A percentile compares a stretch with the other conserved stretches of the same genome.
These are phyloP conservation scores for Byssochlamys sp. DNA, from an alignment of 2,329 filamentous ascomycete species.

Conservation along the genomic window DNA sequence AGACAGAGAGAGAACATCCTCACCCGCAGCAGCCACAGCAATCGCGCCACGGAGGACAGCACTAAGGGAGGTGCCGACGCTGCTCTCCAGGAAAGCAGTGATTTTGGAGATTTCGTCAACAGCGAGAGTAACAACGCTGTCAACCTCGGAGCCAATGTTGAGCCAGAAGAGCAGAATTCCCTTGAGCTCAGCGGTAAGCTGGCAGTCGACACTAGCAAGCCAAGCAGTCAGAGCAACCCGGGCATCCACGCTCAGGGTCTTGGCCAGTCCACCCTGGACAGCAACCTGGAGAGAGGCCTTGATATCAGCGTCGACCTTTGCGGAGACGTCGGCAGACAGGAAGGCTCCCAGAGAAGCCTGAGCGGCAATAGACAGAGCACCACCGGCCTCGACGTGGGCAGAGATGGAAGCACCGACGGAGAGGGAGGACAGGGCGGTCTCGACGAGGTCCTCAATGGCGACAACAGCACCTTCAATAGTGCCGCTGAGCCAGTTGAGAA, in stretches of 20 bases:
- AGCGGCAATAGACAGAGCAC: conserved; percentile 18
- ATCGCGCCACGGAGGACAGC: conserved; percentile 24
- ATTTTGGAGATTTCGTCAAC: conserved; percentile 19
- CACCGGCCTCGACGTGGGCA: conserved; percentile 20
- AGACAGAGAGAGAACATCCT: conserved; percentile 23
- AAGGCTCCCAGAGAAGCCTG: conserved; percentile 23
- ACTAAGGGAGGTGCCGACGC: conserved; percentile 19
- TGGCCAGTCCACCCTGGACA: conserved; percentile 21
- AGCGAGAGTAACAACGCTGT: conserved; percentile 19
- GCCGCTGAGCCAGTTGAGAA: conserved; percentile 25
- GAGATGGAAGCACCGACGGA: conserved; percentile 25
- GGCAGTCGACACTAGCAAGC: conserved; percentile 22
- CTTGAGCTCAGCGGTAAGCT: conserved; percentile 28
- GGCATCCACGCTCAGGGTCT: conserved; percentile 17
- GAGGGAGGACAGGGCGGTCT: conserved; percentile 19
- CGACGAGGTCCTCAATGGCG: conserved; percentile 17
- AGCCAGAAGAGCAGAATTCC: conserved; percentile 28
- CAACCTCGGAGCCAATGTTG: conserved; percentile 19
- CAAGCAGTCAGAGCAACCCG: conserved; percentile 24
- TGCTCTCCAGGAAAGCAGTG: conserved; percentile 20
- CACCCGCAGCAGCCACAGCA: conserved; percentile 20
- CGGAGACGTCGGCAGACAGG: conserved; percentile 20
- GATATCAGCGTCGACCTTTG: conserved; percentile 19
- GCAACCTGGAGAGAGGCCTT: conserved; percentile 19
- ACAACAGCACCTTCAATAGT: conserved; percentile 18